phyloP scores from a whole-genome alignment of 345 rosid genomes.

The Tarenaya hassleriana region DNA sequence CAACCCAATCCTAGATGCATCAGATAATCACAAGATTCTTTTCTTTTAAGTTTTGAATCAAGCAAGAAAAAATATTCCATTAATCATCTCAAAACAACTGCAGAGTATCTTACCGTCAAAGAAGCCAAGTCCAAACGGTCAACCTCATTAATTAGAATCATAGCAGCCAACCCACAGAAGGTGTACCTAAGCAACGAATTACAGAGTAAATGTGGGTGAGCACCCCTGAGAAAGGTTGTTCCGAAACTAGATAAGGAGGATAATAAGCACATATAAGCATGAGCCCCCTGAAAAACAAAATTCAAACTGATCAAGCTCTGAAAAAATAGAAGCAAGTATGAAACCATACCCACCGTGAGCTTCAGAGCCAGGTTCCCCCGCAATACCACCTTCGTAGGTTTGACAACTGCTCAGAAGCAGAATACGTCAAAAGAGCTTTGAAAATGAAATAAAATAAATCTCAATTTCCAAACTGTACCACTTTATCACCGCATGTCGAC shows the following conservation, averaged over 20 bases:
- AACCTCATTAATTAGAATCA: conserved; percentile 76
- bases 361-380: conserved; percentile 96
- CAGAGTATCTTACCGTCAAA: conserved; percentile 51
- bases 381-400: conserved; percentile 97
- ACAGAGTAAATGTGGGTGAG: neutral
- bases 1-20: conserved; percentile 68
- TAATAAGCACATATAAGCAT: conserved; percentile 8
- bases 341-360: conserved; percentile 98
- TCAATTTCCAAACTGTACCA: neutral
- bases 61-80: conserved; percentile 6
- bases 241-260: neutral
- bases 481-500: conserved; percentile 3
- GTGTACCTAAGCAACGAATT: conserved; percentile 56
- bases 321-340: conserved; percentile 19
- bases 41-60: conserved; percentile 1
- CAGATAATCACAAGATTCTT: neutral
- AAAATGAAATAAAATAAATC: neutral
- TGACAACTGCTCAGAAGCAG: conserved; percentile 62
- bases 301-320: conserved; percentile 10
- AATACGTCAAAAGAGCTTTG: conserved; percentile 9
- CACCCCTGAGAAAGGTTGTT: neutral
- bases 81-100: conserved; percentile 10
- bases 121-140: conserved; percentile 59
- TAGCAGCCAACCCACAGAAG: conserved; percentile 91
- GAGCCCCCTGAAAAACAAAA: neutral